Evolutionary conservation across 176 grass and related monocot genomes (phyloP), one percentile per base, ranked within the genome.

Genomic region (Zea luxurians): DNA sequence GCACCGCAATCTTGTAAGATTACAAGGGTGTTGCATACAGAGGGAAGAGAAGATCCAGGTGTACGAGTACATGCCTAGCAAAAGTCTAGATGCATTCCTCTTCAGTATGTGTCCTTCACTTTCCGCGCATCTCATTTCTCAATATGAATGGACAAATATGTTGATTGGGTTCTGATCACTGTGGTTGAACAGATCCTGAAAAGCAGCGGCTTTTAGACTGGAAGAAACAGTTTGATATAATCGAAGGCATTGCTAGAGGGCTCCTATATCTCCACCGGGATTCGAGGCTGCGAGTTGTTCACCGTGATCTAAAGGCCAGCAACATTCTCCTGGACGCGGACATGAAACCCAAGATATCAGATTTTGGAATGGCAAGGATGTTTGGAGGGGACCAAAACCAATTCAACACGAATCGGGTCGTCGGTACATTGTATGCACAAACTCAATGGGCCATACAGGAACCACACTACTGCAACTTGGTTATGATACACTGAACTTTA

Each of bases 61-160:
- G 50, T 94, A 94, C 13, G 92, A 94, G 50, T 91, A 94, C 68
- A 90, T 94, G 82, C 88, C 92, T 45, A 94, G 91, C 73, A 84
- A 86, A 81, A 94, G 92, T 71, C 76, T 94, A 37, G 92, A 94
- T 81, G 85, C 68, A 42, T 91, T 88, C 66, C 77, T 94, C 63
- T 94, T 94, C 43, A 77, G 89, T 91, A 86, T 0, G 76, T 67
- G 73, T 27, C 48, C 20, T 76, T 48, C 7, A 27, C 37, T 40
- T 43, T 16, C 36, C 44, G 3, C 45, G 13, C 62, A 74, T 53
- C 53, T 48, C 16, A 37, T 48, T 59, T 45, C 4, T 41, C 48
- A 37, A 27, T 53, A 15, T 48, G 36, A 17, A 76, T 72, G 20
- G 46, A 43, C 41, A 80, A 77, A 81, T 65, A 60, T 58, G 16